phyloP scores from a whole-genome alignment of 164 flowering plant species.

The Vitis riparia region DNA sequence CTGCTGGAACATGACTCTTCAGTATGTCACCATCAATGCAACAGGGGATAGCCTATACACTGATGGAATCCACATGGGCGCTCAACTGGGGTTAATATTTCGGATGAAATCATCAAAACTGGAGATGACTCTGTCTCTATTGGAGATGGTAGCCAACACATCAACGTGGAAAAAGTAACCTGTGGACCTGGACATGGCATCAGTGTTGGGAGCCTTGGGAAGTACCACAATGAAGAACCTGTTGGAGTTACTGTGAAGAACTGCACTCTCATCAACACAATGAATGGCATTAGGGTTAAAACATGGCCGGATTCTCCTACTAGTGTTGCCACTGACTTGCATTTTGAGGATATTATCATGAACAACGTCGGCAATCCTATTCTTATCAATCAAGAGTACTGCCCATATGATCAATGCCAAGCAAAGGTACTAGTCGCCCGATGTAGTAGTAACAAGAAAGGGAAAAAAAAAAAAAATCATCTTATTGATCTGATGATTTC shows the following conservation, averaged over 20 bases:
- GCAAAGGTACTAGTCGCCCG: constrained; percentile 9
- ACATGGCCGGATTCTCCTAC: constrained; percentile 38
- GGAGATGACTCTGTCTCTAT: constrained; percentile 76
- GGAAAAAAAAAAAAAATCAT: not conserved
- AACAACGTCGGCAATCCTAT: constrained; percentile 44
- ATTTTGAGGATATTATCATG: constrained; percentile 46
- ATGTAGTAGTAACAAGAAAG: not conserved
- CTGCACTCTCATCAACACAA: constrained; percentile 39
- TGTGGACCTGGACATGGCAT: constrained; percentile 71
- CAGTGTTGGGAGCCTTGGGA: constrained; percentile 64
- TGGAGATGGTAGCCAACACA: constrained; percentile 35
- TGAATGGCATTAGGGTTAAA: constrained; percentile 55
- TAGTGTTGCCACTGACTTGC: constrained; percentile 29
- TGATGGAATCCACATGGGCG: constrained; percentile 61
- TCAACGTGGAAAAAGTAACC: constrained; percentile 20
- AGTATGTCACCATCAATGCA: constrained; percentile 12
- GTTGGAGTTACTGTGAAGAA: constrained; percentile 42
- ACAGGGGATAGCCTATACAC: constrained; percentile 40
- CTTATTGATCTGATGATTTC: not conserved
- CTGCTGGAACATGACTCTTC: constrained; percentile 21
- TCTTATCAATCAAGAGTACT: constrained; percentile 56
- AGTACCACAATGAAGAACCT: constrained; percentile 25
- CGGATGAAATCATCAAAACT: constrained; percentile 26
- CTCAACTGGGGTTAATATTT: constrained; percentile 32
- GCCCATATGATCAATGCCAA: constrained; percentile 41